Evolutionary conservation across 2,329 filamentous ascomycete species (phyloP).

Genomic region (Macrophomina phaseolina): DNA sequence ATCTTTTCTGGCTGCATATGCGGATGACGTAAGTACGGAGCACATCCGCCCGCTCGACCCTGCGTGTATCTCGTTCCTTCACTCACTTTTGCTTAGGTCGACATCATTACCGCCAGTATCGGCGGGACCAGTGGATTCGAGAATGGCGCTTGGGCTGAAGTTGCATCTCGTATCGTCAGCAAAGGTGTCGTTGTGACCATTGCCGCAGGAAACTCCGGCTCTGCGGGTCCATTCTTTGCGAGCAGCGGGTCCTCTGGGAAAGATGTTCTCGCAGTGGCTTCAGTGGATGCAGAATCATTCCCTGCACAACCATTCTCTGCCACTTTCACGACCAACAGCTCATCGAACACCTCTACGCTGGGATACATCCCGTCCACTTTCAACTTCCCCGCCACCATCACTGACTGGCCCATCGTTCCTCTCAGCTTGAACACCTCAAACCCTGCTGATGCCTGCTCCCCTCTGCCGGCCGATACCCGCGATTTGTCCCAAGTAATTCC

Average conservation of each 20-base stretch:
- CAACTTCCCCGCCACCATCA: constrained; percentile 38
- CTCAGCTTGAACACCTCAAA: constrained; percentile 57
- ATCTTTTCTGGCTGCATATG: constrained; percentile 38
- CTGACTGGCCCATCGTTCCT: constrained; percentile 47
- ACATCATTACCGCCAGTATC: constrained; percentile 48
- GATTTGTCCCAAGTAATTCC: constrained; percentile 65
- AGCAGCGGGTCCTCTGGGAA: constrained; percentile 50
- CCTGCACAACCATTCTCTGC: constrained; percentile 43
- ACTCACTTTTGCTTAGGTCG: constrained; percentile 55
- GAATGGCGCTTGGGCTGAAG: constrained; percentile 47
- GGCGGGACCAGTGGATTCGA: constrained; percentile 43
- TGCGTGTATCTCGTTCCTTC: too few species aligned
- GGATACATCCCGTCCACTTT: constrained; percentile 45
- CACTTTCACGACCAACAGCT: constrained; percentile 40
- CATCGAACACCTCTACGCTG: constrained; percentile 29
- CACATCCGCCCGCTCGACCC: constrained; percentile 61
- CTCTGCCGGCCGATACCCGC: constrained; percentile 60
- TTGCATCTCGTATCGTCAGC: constrained; percentile 50
- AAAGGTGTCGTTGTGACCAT: constrained; percentile 58
- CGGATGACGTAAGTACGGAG: constrained; percentile 63
- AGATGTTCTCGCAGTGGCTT: constrained; percentile 54
- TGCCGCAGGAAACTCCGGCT: constrained; percentile 60
- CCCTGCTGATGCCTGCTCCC: constrained; percentile 58
- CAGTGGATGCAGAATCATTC: constrained; percentile 47
- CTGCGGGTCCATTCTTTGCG: constrained; percentile 55